phyloP scores from a whole-genome alignment of 257 asterid genomes.

The Salvia splendens region DNA sequence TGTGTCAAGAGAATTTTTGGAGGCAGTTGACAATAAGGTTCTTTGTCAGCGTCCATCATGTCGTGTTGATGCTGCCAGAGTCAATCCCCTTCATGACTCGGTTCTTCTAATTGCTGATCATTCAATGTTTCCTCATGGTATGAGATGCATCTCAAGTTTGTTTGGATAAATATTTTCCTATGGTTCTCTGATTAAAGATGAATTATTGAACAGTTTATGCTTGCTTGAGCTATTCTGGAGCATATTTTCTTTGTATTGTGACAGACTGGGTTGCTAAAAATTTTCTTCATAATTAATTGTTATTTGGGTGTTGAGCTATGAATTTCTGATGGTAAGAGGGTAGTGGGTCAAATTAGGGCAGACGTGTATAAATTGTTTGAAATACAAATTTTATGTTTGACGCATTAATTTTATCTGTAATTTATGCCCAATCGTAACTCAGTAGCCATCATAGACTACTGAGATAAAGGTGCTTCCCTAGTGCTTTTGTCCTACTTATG shows the following conservation, averaged over 20 bases:
- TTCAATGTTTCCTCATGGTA: slow-evolving; percentile 85
- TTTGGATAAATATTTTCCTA: slow-evolving; percentile 14
- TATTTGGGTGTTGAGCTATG: slow-evolving; percentile 13
- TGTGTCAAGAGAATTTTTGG: slow-evolving; percentile 82
- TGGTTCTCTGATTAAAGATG: slow-evolving; percentile 17
- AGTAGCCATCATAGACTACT: slow-evolving; percentile 27
- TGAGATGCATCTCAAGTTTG: slow-evolving; percentile 25
- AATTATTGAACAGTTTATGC: slow-evolving; percentile 13
- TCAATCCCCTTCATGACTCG: slow-evolving; percentile 68
- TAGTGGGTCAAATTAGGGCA: neutral
- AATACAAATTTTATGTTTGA: neutral
- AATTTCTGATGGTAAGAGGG: slow-evolving; percentile 2
- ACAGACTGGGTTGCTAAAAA: neutral
- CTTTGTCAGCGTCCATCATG: slow-evolving; percentile 78
- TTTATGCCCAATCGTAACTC: slow-evolving; percentile 6
- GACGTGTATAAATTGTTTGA: slow-evolving; percentile 4
- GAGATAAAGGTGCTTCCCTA: slow-evolving; percentile 81
- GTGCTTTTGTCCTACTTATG: slow-evolving; percentile 4
- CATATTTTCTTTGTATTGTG: slow-evolving; percentile 21
- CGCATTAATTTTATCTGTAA: slow-evolving; percentile 10
- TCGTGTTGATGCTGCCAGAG: slow-evolving; percentile 84
- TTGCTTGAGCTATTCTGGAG: slow-evolving; percentile 27
- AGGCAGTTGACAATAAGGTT: slow-evolving; percentile 78
- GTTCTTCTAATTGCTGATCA: slow-evolving; percentile 86
- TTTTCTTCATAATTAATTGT: slow-evolving; percentile 14